Conservation (phyloP, 805 yeast genomes). For the Cyberlindnera nakhonratchasimensis region DNA sequence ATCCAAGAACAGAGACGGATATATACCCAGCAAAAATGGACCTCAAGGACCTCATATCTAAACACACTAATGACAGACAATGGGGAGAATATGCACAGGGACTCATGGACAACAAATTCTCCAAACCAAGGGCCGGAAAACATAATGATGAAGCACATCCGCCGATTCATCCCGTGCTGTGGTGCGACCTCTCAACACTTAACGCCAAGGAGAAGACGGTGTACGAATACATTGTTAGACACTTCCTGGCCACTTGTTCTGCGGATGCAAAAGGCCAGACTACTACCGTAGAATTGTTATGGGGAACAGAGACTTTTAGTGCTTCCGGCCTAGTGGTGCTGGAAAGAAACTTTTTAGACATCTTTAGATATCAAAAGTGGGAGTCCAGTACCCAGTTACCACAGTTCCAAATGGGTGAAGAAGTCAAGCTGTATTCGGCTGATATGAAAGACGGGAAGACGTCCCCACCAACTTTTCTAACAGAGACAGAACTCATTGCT, state of each 20-base stretch:
- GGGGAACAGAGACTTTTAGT: slow-evolving; percentile 75
- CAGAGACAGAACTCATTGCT: slow-evolving; percentile 88
- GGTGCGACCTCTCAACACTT: slow-evolving; percentile 32
- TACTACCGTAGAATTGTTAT: slow-evolving; percentile 58
- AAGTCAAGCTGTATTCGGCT: slow-evolving; percentile 51
- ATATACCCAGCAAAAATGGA: slow-evolving; percentile 77
- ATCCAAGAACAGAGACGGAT: slow-evolving; percentile 98
- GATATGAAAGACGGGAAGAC: slow-evolving; percentile 73
- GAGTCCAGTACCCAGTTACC: slow-evolving; percentile 63
- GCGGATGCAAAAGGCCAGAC: slow-evolving; percentile 80
- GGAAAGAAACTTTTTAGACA: slow-evolving; percentile 74
- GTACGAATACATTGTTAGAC: slow-evolving; percentile 80
- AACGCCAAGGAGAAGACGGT: slow-evolving; percentile 58
- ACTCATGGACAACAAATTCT: slow-evolving; percentile 42
- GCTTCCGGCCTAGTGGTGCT: slow-evolving; percentile 73
- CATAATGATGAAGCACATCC: slow-evolving; percentile 97
- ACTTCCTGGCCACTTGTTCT: slow-evolving; percentile 90
- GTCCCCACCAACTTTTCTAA: slow-evolving; percentile 74
- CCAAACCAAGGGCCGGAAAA: slow-evolving; percentile 73
- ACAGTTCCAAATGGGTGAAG: slow-evolving; percentile 52
- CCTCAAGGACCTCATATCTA: slow-evolving; percentile 53
- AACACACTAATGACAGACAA: slow-evolving; percentile 48
- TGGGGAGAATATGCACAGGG: slow-evolving; percentile 74
- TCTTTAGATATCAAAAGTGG: slow-evolving; percentile 82
- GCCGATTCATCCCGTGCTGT: slow-evolving; percentile 87